These are phyloP conservation scores for Populus ilicifolia DNA, from an alignment of 345 rosid species.

Conservation along the genomic window DNA sequence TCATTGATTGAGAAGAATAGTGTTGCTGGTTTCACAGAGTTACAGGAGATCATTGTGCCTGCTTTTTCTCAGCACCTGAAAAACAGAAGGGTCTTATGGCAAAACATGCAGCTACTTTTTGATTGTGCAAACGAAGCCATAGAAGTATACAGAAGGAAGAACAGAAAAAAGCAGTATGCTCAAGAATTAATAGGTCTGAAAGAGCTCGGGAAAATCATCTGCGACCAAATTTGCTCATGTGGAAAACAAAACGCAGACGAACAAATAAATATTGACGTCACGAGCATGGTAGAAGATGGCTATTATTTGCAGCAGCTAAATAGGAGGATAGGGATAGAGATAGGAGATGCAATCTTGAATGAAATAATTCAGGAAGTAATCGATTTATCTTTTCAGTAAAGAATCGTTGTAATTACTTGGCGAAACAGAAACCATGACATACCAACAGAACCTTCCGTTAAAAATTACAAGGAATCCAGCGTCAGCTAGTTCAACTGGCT, in stretches of 20 bases:
- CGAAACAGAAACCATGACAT: background rate
- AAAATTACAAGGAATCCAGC: background rate
- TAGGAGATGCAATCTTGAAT: slow-evolving; percentile 29
- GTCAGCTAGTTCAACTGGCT: background rate
- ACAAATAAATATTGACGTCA: slow-evolving; percentile 10
- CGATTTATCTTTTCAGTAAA: slow-evolving; percentile 2
- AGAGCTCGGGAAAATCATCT: slow-evolving; percentile 22
- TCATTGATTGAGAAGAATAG: slow-evolving; percentile 18
- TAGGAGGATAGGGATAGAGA: slow-evolving; percentile 23
- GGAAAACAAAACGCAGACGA: slow-evolving; percentile 11
- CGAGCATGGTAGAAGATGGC: slow-evolving; percentile 19
- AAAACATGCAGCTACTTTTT: slow-evolving; percentile 13
- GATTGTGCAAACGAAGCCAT: slow-evolving; percentile 4
- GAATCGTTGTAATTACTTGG: background rate
- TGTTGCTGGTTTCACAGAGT: slow-evolving; percentile 13
- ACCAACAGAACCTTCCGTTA: background rate
- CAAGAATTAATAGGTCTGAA: slow-evolving; percentile 9
- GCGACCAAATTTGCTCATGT: slow-evolving; percentile 12
- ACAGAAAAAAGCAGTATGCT: background rate
- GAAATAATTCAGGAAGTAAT: slow-evolving; percentile 21
- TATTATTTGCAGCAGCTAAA: slow-evolving; percentile 10
- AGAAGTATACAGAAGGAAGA: background rate
- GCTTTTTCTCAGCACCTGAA: slow-evolving; percentile 6
- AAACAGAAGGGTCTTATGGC: slow-evolving; percentile 17
- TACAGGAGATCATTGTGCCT: background rate